Conservation (phyloP, 257 asterid genomes). For the Rhazya stricta region DNA sequence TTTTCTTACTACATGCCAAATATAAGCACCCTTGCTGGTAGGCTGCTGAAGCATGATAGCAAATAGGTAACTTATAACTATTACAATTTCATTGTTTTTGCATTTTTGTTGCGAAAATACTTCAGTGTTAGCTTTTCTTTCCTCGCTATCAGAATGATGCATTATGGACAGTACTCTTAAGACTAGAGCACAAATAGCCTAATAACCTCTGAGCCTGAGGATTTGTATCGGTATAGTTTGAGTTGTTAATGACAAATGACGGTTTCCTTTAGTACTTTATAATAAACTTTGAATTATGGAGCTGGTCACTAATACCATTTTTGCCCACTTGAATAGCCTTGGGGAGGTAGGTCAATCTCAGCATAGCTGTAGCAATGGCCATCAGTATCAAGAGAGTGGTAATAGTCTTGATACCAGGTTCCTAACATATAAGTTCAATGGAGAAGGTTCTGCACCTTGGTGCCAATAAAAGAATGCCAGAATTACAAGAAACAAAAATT, state of each 20-base stretch:
- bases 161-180: neutral
- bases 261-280: neutral
- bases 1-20: neutral
- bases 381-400: constrained; percentile 40
- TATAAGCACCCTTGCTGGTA: too few species aligned
- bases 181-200: neutral
- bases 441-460: constrained; percentile 49
- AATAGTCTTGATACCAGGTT: constrained; percentile 24
- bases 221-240: neutral
- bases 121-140: neutral
- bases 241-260: neutral
- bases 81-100: neutral
- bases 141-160: neutral
- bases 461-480: constrained; percentile 56
- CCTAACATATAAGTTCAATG: constrained; percentile 43
- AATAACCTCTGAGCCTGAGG: neutral
- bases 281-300: neutral
- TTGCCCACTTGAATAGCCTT: constrained; percentile 56
- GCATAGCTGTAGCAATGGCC: constrained; percentile 36
- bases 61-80: neutral
- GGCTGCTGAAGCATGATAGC: neutral
- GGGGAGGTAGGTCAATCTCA: constrained; percentile 70
- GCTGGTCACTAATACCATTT: neutral
- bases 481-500: constrained; percentile 58
- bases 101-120: neutral